Conservation (phyloP, 1,284 basidiomycete species). For the Heterobasidion occidentale region DNA sequence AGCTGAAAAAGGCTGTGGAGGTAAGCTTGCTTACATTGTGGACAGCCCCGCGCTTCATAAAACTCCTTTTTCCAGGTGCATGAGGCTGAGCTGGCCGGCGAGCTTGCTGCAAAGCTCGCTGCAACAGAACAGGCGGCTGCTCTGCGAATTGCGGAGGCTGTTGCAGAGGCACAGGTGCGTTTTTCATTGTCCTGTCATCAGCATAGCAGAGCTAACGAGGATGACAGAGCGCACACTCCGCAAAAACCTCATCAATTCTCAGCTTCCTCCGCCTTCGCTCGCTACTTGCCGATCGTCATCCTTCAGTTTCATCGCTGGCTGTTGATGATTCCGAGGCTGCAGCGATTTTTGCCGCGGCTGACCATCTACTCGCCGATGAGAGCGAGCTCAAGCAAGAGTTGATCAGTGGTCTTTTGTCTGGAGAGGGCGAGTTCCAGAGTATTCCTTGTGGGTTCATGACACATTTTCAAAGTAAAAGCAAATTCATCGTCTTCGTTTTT, state of each 20-base stretch:
- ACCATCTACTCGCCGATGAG: slow-evolving; percentile 48
- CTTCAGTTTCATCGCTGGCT: slow-evolving; percentile 33
- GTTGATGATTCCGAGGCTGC: slow-evolving; percentile 44
- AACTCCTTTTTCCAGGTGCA: slow-evolving; percentile 34
- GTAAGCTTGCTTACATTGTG: slow-evolving; percentile 29
- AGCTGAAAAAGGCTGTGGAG: slow-evolving; percentile 76
- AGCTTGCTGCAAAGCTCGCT: slow-evolving; percentile 41
- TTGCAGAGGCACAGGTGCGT: slow-evolving; percentile 54
- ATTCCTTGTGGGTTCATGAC: slow-evolving; percentile 43
- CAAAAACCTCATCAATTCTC: slow-evolving; percentile 45
- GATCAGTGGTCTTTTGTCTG: slow-evolving; percentile 47
- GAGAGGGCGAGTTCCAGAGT: slow-evolving; percentile 47
- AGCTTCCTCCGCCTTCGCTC: slow-evolving; percentile 59
- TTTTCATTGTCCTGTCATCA: not conserved
- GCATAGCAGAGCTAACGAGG: not conserved
- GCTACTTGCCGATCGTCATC: slow-evolving; percentile 40
- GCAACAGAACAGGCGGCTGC: slow-evolving; percentile 49
- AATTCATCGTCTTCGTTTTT: not conserved
- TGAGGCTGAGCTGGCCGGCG: slow-evolving; percentile 55
- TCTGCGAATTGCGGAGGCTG: slow-evolving; percentile 42
- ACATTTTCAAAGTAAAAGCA: not conserved
- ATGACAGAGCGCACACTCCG: slow-evolving; percentile 27
- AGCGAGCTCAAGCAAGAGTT: slow-evolving; percentile 38
- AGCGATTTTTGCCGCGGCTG: slow-evolving; percentile 43
- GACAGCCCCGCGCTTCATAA: too few relatives aligned